Conservation (phyloP, 2,329 filamentous ascomycete genomes). For the Xylariomycetidae sp. region DNA sequence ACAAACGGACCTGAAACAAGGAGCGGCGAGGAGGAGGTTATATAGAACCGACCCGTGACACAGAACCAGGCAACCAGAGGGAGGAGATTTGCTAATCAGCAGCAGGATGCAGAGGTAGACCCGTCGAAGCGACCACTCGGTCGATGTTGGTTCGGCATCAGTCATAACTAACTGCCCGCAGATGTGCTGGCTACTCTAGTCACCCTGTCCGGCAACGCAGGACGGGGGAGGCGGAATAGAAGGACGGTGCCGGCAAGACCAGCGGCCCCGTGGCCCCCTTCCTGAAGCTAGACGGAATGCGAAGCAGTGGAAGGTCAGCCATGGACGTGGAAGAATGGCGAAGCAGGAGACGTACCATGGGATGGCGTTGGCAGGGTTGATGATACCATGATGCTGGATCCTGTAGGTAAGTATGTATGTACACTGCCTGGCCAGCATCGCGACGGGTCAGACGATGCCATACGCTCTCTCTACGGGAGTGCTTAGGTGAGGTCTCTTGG, state of each 20-base stretch:
- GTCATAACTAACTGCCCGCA: too few relatives aligned
- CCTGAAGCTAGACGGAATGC: too few relatives aligned
- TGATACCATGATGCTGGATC: constrained; percentile 9
- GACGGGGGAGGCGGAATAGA: constrained; percentile 4
- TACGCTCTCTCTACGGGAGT: too few relatives aligned
- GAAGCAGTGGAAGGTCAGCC: constrained; percentile 5
- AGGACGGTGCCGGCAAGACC: constrained; percentile 2
- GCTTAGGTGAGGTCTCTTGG: too few relatives aligned
- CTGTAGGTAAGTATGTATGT: not conserved
- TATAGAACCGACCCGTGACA: too few relatives aligned
- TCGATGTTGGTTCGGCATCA: constrained; percentile 22
- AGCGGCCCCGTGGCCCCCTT: constrained; percentile 5
- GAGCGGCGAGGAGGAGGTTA: constrained; percentile 13
- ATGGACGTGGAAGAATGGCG: constrained; percentile 9
- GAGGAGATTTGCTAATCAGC: too few relatives aligned
- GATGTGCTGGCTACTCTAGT: too few relatives aligned
- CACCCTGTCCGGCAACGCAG: too few relatives aligned
- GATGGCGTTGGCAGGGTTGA: too few relatives aligned
- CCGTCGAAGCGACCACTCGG: constrained; percentile 17
- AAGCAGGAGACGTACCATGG: too few relatives aligned
- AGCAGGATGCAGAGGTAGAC: constrained; percentile 17
- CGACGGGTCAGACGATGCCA: too few relatives aligned
- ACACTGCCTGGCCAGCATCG: too few relatives aligned
- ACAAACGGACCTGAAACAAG: constrained; percentile 11
- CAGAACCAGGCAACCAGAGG: constrained; percentile 8